phyloP scores from a whole-genome alignment of 345 rosid species.

The Brassica carinata region DNA sequence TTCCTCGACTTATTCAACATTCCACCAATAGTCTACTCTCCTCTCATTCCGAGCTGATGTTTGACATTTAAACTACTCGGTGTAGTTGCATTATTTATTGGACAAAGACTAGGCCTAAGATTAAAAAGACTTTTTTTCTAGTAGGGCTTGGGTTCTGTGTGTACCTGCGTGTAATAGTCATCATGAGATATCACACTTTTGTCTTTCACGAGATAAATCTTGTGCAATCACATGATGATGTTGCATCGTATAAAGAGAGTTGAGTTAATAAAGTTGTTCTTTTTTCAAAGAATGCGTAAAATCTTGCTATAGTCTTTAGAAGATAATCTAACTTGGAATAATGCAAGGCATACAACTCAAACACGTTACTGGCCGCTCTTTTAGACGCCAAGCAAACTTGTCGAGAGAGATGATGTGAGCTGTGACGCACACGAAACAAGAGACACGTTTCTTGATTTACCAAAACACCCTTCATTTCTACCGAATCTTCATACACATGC shows the following conservation, averaged over 20 bases:
- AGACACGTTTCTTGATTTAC: constrained; percentile 19
- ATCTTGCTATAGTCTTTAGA: neutral
- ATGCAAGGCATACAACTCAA: neutral
- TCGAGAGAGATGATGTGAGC: constrained; percentile 17
- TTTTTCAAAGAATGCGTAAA: neutral
- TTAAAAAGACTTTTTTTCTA: neutral
- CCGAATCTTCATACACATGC: constrained; percentile 25
- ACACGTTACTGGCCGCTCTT: constrained; percentile 20
- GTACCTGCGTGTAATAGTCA: neutral
- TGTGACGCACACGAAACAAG: constrained; percentile 37
- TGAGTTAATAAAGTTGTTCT: neutral
- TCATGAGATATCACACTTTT: neutral
- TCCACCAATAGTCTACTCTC: neutral
- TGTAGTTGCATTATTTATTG: constrained; percentile 4
- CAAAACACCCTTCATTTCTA: constrained; percentile 19
- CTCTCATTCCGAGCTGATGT: constrained; percentile 14
- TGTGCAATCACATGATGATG: neutral
- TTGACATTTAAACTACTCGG: constrained; percentile 4
- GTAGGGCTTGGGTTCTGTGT: neutral
- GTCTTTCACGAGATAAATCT: neutral
- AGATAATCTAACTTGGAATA: neutral
- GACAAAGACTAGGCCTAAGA: neutral
- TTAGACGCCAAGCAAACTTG: constrained; percentile 30
- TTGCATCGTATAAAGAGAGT: neutral
- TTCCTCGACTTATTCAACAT: neutral